Conservation (phyloP, 768 basidiomycete species). For the Tricholomella constricta region DNA sequence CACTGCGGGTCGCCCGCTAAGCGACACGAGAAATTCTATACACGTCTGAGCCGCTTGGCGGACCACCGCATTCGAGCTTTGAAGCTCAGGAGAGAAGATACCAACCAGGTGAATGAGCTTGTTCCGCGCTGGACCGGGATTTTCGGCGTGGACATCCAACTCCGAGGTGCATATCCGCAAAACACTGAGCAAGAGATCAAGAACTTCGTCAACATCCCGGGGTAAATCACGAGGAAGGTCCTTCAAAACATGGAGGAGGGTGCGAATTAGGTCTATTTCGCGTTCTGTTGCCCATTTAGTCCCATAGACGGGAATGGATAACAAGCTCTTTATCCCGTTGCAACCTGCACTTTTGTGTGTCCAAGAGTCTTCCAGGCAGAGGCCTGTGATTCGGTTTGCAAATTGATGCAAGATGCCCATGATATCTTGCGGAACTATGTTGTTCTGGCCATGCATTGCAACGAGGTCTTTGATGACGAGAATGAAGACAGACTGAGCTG, state of each 20-base stretch:
- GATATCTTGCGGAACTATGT: constrained; percentile 55
- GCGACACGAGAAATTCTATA: constrained; percentile 74
- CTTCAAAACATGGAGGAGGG: constrained; percentile 88
- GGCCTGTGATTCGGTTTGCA: constrained; percentile 76
- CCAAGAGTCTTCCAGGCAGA: constrained; percentile 94
- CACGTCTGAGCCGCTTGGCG: constrained; percentile 82
- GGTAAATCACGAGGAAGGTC: constrained; percentile 92
- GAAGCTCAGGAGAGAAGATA: constrained; percentile 86
- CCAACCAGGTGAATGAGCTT: constrained; percentile 73
- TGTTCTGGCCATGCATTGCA: constrained; percentile 47
- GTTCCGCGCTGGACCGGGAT: constrained; percentile 43
- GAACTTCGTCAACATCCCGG: constrained; percentile 74
- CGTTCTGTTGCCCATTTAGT: constrained; percentile 82
- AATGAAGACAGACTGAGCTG: constrained; percentile 61
- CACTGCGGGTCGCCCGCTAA: constrained; percentile 68
- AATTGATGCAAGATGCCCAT: constrained; percentile 77
- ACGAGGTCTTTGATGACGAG: constrained; percentile 70
- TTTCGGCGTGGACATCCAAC: constrained; percentile 47
- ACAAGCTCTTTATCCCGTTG: constrained; percentile 80
- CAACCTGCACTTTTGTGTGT: constrained; percentile 88
- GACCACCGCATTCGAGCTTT: constrained; percentile 83
- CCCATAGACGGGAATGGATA: constrained; percentile 68
- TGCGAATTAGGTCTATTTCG: constrained; percentile 88
- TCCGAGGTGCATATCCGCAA: constrained; percentile 60
- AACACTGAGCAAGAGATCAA: constrained; percentile 72